Evolutionary conservation across 257 asterid species (phyloP).

Genomic region (Scutellaria baicalensis): DNA sequence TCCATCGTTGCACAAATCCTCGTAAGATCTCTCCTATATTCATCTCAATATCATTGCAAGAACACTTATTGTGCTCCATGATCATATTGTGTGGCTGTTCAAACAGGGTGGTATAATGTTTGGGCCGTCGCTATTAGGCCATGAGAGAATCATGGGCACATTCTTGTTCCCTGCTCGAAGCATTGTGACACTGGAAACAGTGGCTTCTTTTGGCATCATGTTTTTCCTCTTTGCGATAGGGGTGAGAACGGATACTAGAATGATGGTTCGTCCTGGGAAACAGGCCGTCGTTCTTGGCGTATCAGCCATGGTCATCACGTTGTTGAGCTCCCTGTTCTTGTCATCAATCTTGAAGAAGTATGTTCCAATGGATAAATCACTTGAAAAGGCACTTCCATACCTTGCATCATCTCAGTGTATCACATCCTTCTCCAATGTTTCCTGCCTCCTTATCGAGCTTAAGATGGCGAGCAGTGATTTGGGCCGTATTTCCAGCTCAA

Average conservation of each 20-base stretch:
- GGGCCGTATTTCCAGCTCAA: conserved; percentile 51
- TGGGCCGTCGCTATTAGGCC: conserved; percentile 72
- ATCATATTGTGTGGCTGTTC: background rate
- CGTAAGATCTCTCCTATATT: conserved; percentile 23
- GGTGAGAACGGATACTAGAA: conserved; percentile 36
- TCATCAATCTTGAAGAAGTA: background rate
- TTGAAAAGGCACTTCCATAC: conserved; percentile 38
- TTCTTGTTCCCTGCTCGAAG: conserved; percentile 46
- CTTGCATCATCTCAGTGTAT: conserved; percentile 39
- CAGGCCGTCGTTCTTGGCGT: conserved; percentile 32
- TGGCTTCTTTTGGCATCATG: conserved; percentile 49
- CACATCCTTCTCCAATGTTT: conserved; percentile 44
- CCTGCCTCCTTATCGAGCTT: conserved; percentile 64
- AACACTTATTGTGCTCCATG: too few relatives aligned
- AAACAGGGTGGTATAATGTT: conserved; percentile 57
- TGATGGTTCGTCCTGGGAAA: conserved; percentile 48
- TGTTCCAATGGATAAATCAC: conserved; percentile 36
- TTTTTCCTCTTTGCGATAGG: conserved; percentile 61
- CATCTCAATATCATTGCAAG: background rate
- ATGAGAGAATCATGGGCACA: conserved; percentile 8
- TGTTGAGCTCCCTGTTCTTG: conserved; percentile 15
- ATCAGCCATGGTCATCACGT: conserved; percentile 23
- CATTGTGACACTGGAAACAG: conserved; percentile 39
- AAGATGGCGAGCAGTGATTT: conserved; percentile 59
- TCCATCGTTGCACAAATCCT: conserved; percentile 58